Evolutionary conservation across 495 filamentous ascomycete species (phyloP).

Genomic region (Chaetomium fimeti): DNA sequence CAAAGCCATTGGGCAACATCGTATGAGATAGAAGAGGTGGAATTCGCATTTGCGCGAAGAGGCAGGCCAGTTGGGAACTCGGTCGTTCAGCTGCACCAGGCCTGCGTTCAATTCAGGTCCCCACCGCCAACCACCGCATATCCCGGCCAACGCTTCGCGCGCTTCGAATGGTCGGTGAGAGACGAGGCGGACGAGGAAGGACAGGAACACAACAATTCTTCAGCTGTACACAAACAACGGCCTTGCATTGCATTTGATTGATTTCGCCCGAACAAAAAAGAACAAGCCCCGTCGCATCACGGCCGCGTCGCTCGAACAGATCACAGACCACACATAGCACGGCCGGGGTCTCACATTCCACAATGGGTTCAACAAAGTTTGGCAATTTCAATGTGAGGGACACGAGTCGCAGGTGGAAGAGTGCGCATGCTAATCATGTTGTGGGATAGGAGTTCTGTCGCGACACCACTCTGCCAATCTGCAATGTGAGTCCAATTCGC

Average conservation of each 20-base stretch:
- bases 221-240: not conserved
- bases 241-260: constrained; percentile 8
- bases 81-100: not conserved
- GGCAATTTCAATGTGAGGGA: constrained; percentile 83
- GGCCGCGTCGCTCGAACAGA: constrained; percentile 14
- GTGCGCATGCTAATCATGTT: constrained; percentile 24
- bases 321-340: not conserved
- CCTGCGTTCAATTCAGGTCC: constrained; percentile 3
- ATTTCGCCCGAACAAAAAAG: not conserved
- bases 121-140: constrained; percentile 18
- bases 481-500: constrained; percentile 73
- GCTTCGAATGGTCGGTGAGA: constrained; percentile 4
- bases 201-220: not conserved
- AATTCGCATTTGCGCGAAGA: not conserved
- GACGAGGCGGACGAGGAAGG: not conserved
- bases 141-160: constrained; percentile 5
- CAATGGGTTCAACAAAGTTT: constrained; percentile 70
- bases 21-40: constrained; percentile 13
- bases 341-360: constrained; percentile 32
- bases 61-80: not conserved
- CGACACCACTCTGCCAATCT: constrained; percentile 91
- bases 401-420: not conserved
- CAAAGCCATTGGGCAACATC: not conserved
- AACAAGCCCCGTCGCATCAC: constrained; percentile 5
- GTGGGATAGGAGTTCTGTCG: constrained; percentile 80